phyloP scores from a whole-genome alignment of 2,329 filamentous ascomycete genomes.

The Ploettnerulaceae sp. region DNA sequence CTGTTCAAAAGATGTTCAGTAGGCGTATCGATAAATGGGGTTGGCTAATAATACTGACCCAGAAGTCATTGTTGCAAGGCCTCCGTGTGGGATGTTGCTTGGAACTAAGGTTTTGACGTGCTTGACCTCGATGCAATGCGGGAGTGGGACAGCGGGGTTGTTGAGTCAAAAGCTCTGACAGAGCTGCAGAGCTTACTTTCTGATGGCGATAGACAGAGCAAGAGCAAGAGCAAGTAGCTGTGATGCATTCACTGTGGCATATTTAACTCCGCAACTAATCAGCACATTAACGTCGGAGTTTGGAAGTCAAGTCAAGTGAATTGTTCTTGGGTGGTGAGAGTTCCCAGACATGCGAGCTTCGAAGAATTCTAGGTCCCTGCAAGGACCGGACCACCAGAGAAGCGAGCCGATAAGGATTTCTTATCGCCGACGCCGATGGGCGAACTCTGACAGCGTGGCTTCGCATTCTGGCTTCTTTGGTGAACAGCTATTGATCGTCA shows the following conservation, averaged over 20 bases:
- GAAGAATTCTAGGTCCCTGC: background rate
- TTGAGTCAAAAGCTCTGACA: conserved; percentile 2
- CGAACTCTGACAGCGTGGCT: no score
- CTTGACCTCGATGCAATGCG: conserved; percentile 3
- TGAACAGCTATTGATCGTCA: no score
- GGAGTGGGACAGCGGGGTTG: conserved; percentile 3
- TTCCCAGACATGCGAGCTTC: background rate
- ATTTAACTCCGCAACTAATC: background rate
- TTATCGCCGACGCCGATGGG: no score
- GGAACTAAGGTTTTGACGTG: background rate
- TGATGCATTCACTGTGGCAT: background rate
- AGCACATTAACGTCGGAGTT: background rate
- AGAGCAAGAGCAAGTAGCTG: background rate
- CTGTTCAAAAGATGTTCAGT: conserved; percentile 16
- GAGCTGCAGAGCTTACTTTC: background rate
- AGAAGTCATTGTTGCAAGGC: conserved; percentile 20
- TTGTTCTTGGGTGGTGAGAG: background rate
- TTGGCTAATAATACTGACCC: conserved; percentile 15
- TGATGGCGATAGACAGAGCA: background rate
- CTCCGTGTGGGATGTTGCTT: conserved; percentile 13
- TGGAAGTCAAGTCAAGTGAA: no score
- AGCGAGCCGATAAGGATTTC: no score
- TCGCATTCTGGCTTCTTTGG: no score
- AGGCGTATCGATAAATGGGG: background rate
- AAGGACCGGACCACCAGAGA: no score